These are phyloP conservation scores for Xylariales sp. DNA, from an alignment of 2,329 filamentous ascomycete genomes.

Conservation along the genomic window DNA sequence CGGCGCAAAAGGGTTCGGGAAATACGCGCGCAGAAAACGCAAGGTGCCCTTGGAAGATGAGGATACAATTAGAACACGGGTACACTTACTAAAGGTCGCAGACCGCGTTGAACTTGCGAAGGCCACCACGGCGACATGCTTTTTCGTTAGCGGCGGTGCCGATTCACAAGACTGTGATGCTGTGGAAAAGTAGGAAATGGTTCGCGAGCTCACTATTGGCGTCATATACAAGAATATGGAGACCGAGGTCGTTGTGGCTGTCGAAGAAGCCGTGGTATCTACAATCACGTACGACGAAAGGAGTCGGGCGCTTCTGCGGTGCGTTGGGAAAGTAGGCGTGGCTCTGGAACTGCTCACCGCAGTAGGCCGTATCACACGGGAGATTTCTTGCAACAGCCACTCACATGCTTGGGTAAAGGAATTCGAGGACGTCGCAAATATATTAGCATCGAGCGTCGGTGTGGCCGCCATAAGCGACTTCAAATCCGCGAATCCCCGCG, in stretches of 20 bases:
- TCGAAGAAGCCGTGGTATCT: neutral
- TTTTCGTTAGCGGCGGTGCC: slow-evolving; percentile 2
- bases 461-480: slow-evolving; percentile 8
- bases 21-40: too few relatives aligned
- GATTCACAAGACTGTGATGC: neutral
- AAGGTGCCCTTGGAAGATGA: neutral
- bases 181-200: neutral
- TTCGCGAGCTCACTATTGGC: neutral
- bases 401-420: neutral
- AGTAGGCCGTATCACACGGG: too few relatives aligned
- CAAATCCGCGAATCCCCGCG: neutral
- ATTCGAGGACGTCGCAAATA: slow-evolving; percentile 1
- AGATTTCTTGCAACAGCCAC: neutral
- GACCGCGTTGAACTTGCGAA: neutral
- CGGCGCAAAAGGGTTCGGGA: neutral
- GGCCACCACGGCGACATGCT: neutral
- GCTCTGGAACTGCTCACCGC: slow-evolving; percentile 8
- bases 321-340: slow-evolving; percentile 7
- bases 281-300: slow-evolving; percentile 11
- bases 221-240: neutral
- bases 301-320: neutral
- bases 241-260: slow-evolving; percentile 13
- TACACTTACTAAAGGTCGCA: neutral
- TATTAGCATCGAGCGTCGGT: neutral
- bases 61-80: neutral